Evolutionary conservation across 2,329 filamentous ascomycete genomes (phyloP).

Genomic region (Epichloe uncinata): DNA sequence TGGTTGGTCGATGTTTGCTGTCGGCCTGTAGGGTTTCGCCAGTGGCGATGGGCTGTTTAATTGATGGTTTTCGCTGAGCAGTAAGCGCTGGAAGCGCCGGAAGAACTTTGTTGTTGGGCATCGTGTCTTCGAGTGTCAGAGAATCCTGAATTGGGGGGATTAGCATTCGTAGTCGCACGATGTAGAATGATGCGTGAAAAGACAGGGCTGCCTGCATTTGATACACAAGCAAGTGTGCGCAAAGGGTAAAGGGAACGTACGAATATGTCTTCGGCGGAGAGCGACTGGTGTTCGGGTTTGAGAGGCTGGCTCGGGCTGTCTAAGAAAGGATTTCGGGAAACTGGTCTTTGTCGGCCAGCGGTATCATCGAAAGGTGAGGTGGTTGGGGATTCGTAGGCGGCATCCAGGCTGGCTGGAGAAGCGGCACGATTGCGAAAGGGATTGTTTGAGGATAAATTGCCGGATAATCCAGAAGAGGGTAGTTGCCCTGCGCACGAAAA

Average conservation of each 20-base stretch:
- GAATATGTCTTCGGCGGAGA: conserved; percentile 59
- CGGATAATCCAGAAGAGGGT: conserved; percentile 31
- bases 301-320: conserved; percentile 35
- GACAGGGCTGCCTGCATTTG: neutral
- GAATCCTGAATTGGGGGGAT: conserved; percentile 40
- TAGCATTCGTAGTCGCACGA: neutral
- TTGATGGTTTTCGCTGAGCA: conserved; percentile 23
- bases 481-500: conserved; percentile 9
- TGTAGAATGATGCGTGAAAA: neutral
- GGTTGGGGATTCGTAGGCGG: conserved; percentile 24
- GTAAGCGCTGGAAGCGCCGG: conserved; percentile 22
- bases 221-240: neutral
- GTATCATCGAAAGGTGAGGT: conserved; percentile 48
- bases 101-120: conserved; percentile 14
- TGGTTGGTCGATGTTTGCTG: conserved; percentile 43
- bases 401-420: conserved; percentile 36
- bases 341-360: conserved; percentile 35
- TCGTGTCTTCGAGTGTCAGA: conserved; percentile 51
- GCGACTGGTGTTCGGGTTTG: conserved; percentile 28
- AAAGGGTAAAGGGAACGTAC: conserved; percentile 38
- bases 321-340: conserved; percentile 66
- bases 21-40: conserved; percentile 31
- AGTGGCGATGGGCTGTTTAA: conserved; percentile 12
- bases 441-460: conserved; percentile 71
- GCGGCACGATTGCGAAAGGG: conserved; percentile 62